phyloP scores from a whole-genome alignment of 2,329 filamentous ascomycete genomes.

The Magnaporthales sp. region DNA sequence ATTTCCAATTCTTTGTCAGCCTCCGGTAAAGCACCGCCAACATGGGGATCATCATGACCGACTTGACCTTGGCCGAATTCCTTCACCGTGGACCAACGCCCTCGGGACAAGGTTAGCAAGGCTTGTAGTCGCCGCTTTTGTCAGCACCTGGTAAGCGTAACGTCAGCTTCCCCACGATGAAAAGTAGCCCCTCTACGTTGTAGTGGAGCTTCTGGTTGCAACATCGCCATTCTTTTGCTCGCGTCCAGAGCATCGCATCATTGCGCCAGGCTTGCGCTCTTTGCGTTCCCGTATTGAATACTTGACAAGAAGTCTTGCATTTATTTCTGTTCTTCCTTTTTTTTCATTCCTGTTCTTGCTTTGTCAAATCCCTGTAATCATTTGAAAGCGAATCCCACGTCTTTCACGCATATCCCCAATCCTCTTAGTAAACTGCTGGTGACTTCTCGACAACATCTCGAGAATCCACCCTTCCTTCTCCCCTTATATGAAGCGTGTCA shows the following conservation, averaged over 20 bases:
- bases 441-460: constrained; percentile 10
- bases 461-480: neutral
- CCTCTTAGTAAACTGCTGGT: constrained; percentile 1
- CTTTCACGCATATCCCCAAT: neutral
- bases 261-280: neutral
- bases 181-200: neutral
- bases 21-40: neutral
- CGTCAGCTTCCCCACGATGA: constrained; percentile 1
- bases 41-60: neutral
- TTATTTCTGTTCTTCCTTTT: no score
- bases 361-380: neutral
- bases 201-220: neutral
- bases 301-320: neutral
- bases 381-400: constrained; percentile 2
- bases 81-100: no score
- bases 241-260: neutral
- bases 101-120: neutral
- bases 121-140: neutral
- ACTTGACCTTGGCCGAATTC: no score
- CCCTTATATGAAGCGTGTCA: constrained; percentile 23
- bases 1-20: neutral
- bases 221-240: neutral
- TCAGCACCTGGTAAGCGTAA: constrained; percentile 5
- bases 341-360: neutral
- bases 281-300: neutral